A percentile compares a stretch with the other conserved stretches of the same genome.
phyloP scores from a whole-genome alignment of 345 rosid species.

The Conringia planisiliqua region DNA sequence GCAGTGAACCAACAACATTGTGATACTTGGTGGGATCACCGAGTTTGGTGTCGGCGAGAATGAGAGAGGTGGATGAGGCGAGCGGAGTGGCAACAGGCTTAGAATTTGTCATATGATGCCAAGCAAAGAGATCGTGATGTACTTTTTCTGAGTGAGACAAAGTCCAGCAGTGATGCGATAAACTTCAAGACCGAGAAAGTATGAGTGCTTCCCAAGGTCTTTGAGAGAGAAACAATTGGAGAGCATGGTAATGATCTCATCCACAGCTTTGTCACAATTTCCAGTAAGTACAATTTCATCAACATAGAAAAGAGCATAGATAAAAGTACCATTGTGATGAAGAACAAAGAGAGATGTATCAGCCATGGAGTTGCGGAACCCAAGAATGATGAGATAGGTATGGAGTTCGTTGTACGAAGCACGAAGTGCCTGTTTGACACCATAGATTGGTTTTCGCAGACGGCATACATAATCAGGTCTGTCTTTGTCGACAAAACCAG shows the following conservation, averaged over 20 bases:
- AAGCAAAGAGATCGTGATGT: neutral
- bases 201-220: neutral
- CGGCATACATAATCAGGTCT: neutral
- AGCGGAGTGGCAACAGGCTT: neutral
- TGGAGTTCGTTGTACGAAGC: neutral
- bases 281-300: neutral
- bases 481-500: neutral
- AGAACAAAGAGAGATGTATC: neutral
- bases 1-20: too few species aligned
- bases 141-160: neutral
- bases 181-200: neutral
- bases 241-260: neutral
- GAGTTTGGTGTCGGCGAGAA: neutral
- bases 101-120: neutral
- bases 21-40: neutral
- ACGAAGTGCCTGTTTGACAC: neutral
- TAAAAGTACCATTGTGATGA: neutral
- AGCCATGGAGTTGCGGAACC: neutral
- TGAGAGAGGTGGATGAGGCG: neutral
- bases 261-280: neutral
- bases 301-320: neutral
- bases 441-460: neutral
- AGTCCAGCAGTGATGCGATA: neutral
- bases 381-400: neutral
- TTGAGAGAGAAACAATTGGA: neutral